Base-by-base conservation (phyloP, 2,329 filamentous ascomycete species). In the Sarocladium oryzae region DNA sequence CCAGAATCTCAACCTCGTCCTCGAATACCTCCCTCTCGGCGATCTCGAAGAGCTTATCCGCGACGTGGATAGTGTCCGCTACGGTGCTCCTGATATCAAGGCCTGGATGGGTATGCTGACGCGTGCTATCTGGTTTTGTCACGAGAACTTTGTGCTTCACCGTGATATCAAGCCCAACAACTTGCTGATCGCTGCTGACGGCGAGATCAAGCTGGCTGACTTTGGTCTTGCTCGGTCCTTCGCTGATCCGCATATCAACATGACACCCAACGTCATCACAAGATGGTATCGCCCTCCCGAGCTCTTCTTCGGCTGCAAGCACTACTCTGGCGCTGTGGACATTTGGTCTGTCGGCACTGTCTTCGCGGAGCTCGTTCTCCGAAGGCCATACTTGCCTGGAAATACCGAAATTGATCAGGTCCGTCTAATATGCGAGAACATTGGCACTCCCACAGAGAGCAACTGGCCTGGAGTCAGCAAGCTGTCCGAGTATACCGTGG, bases 81-180 rank as follows among this genome's bases (percentile, higher is more conserved):
- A 97, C 67, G 88, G 88, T 55, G 81, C 83, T 10, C 87, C 88
- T 16, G 93, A 99, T 67, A 90, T 97, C 68, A 99, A 99, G 68
- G 87, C 90, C 15, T 99, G 93, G 93, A 95, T 96, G 85, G 88
- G 88, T 56, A 97, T 97, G 93, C 79, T 97, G n/a, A 81, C 81
- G 24, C 84, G 92, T 37, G 93, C 88, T 23, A 83, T 97, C 24
- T 95, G 89, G 85, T 99, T 95, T 75, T 97, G 93, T 69, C 93
- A 99, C 69, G 88, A 91, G 65, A 95, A 93, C 67, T 92, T 86
- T 61, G 82, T 99, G 16, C 78, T 99, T 26, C 93, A 99, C 70
- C 88, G 93, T 60, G 93, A 99, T 74, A 97, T 99, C 75, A 99
- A 99, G 71, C 92, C 92, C 45, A 97, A 97, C 79, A 99, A 99